Conservation (phyloP, 2,329 filamentous ascomycete species). For the Pseudomassariella vexata region DNA sequence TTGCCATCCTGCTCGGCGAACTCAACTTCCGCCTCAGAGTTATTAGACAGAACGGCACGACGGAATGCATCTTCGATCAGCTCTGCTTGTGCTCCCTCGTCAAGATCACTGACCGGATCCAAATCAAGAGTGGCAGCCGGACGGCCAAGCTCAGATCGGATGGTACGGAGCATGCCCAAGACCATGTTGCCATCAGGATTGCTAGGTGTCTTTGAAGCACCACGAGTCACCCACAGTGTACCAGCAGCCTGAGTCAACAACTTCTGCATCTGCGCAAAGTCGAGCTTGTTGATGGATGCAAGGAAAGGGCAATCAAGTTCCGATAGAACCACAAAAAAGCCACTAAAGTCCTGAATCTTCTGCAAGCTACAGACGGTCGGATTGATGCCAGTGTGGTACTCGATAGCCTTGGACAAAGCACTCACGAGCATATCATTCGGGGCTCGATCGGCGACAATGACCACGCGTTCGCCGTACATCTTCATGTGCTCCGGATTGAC, state of each 20-base stretch:
- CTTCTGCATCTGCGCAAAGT: conserved; percentile 18
- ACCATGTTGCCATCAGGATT: conserved; percentile 17
- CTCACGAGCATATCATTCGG: no score
- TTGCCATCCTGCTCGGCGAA: conserved; percentile 18
- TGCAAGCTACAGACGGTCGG: no score
- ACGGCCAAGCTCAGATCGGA: conserved; percentile 15
- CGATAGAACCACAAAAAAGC: no score
- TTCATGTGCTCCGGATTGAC: no score
- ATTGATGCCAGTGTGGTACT: no score
- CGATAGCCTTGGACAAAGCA: no score
- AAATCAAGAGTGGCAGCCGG: conserved; percentile 16
- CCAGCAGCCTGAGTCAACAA: conserved; percentile 28
- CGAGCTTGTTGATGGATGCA: no score
- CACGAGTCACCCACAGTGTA: conserved; percentile 33
- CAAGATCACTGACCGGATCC: conserved; percentile 11
- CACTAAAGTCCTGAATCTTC: no score
- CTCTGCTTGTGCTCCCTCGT: conserved; percentile 4
- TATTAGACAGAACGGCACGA: conserved; percentile 8
- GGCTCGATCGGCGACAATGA: no score
- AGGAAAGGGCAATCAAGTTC: no score
- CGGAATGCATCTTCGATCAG: conserved; percentile 15
- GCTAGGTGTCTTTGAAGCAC: conserved; percentile 25
- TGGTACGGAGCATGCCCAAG: conserved; percentile 18
- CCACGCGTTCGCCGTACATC: no score
- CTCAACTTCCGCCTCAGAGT: conserved; percentile 16